Conservation (phyloP, 148 eudicot genomes). For the Camellia lanceoleosa region DNA sequence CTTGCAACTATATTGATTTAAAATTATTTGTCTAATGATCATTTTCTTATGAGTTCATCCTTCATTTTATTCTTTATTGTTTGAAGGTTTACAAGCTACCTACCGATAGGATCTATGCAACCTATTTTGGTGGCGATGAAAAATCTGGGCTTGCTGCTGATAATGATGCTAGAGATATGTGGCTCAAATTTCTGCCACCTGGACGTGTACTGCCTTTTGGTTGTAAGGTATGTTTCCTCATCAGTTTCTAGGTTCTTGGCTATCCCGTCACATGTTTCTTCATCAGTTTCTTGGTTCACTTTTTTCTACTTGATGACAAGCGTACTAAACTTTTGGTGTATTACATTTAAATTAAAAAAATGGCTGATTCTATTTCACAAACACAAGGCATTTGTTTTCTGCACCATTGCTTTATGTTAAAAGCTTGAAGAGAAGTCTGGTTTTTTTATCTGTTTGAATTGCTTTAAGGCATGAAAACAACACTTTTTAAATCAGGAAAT, state of each 20-base stretch:
- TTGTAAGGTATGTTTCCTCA: conserved; percentile 60
- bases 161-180: conserved; percentile 71
- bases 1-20: not conserved
- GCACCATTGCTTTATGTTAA: not conserved
- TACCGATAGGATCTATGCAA: conserved; percentile 71
- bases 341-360: not conserved
- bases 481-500: not conserved
- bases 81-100: conserved; percentile 74
- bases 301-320: not conserved
- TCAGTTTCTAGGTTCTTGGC: not conserved
- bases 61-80: conserved; percentile 7
- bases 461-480: not conserved
- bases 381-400: not conserved
- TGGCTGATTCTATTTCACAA: not conserved
- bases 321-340: not conserved
- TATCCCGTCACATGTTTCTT: conserved; percentile 13
- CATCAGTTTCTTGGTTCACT: not conserved
- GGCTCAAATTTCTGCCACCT: conserved; percentile 81
- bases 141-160: conserved; percentile 85
- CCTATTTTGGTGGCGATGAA: conserved; percentile 97
- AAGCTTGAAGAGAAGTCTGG: not conserved
- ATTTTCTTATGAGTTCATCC: not conserved
- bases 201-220: conserved; percentile 89
- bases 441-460: not conserved
- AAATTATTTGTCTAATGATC: not conserved